Evolutionary conservation across 1,139 yeast genomes (phyloP), one percentile per base, ranked within the genome.

Genomic region (Pichia sp.): DNA sequence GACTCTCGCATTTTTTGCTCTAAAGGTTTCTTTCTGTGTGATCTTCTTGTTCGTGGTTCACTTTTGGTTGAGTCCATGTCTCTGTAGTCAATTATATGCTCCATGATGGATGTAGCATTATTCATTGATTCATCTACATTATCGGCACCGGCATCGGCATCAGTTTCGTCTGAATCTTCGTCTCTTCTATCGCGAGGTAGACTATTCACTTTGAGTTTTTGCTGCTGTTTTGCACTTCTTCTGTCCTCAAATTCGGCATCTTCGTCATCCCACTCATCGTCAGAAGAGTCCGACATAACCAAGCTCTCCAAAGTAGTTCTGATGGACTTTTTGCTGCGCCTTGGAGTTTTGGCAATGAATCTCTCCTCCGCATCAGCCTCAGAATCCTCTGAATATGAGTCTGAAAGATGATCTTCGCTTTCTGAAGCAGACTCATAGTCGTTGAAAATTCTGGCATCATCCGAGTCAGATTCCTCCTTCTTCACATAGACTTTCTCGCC

Each of bases 31-130:
- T 15, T 25, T 7, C 16, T 14, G 4, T 16, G 12, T 25, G 18
- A 14, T 1, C 8, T 23, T 21, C 17, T 29, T n/a, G n/a, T 4
- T 6, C 8, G 8, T 14, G 7, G 10, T 2, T 26, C 12, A 16
- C 7, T 26, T 5, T 9, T 16, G 4, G 10, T 12, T 26, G 20
- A 16, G 16, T 8, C 27, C 10, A 21, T 15, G 4, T 35, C 20
- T 23, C 20, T 23, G 13, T 14, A 37, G 2, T 37, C 39, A 19
- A 36, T 36, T 6, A 23, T 32, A 26, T 36, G 39, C 27, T 36
- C 39, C 24, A 36, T 24, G 20, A 36, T 36, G 5, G 34, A 29
- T 4, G 39, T 29, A 3, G 33, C 24, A 16, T 27, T 33, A 16
- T 26, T 30, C 39, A 36, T 36, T n/a, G n/a, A n/a, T n/a, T n/a